These are phyloP conservation scores for Chaetomium sp. DNA, from an alignment of 2,329 filamentous ascomycete genomes.

Conservation along the genomic window DNA sequence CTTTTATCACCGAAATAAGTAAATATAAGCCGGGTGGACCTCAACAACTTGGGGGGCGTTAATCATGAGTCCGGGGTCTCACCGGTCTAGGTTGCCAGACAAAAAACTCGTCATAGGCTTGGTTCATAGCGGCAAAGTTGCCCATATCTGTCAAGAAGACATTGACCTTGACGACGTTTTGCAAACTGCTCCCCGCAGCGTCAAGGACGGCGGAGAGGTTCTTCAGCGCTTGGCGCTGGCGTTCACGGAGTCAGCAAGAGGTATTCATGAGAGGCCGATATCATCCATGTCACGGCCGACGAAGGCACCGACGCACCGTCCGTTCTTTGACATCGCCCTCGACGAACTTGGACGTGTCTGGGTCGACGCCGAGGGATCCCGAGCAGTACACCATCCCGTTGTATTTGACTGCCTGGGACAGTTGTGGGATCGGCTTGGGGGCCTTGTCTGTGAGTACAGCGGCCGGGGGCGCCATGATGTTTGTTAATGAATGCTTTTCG, in stretches of 20 bases:
- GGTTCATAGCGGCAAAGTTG: slow-evolving; percentile 55
- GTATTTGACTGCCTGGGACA: slow-evolving; percentile 54
- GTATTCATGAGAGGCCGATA: neutral
- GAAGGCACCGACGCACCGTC: slow-evolving; percentile 33
- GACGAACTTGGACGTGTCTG: slow-evolving; percentile 46
- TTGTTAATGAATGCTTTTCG: neutral
- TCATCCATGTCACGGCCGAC: neutral
- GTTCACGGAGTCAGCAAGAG: neutral
- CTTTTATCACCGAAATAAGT: slow-evolving; percentile 22
- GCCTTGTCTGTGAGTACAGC: slow-evolving; percentile 42
- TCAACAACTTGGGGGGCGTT: slow-evolving; percentile 24
- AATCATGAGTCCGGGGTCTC: slow-evolving; percentile 15
- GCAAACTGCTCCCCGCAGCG: slow-evolving; percentile 51
- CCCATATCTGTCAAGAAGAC: slow-evolving; percentile 60
- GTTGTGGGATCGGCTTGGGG: slow-evolving; percentile 47
- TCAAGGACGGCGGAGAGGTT: slow-evolving; percentile 55
- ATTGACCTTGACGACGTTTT: slow-evolving; percentile 61
- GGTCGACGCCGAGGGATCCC: slow-evolving; percentile 53
- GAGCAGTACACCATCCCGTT: slow-evolving; percentile 68
- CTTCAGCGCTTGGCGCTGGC: slow-evolving; percentile 46
- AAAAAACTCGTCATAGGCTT: slow-evolving; percentile 47
- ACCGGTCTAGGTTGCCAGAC: slow-evolving; percentile 40
- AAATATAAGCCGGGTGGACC: slow-evolving; percentile 2
- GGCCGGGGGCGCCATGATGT: slow-evolving; percentile 32
- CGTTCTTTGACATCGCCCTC: slow-evolving; percentile 50